A percentile compares a stretch with the other conserved stretches of the same genome.
These are phyloP conservation scores for Tricholoma bakamatsutake DNA, from an alignment of 768 basidiomycete genomes.

Conservation along the genomic window DNA sequence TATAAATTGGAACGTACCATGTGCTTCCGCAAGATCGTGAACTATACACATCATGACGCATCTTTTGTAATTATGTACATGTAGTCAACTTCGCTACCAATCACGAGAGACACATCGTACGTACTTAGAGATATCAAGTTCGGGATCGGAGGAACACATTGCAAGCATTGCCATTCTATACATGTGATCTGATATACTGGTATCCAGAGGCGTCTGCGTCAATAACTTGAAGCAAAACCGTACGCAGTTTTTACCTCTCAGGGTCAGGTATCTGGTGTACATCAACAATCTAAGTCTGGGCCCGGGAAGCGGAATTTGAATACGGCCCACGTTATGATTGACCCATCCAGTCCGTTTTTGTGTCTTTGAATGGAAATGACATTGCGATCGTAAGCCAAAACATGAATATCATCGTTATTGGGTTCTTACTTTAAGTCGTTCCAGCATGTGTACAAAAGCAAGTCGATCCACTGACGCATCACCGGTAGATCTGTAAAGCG, in stretches of 20 bases:
- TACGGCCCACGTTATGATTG: slow-evolving; percentile 57
- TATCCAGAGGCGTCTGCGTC: neutral
- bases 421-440: slow-evolving; percentile 70
- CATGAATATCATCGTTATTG: neutral
- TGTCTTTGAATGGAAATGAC: slow-evolving; percentile 43
- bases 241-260: slow-evolving; percentile 56
- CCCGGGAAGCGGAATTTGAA: neutral
- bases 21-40: slow-evolving; percentile 95
- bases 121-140: slow-evolving; percentile 69
- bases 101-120: slow-evolving; percentile 11
- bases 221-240: neutral
- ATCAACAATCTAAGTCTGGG: neutral
- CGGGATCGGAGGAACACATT: slow-evolving; percentile 75
- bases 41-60: slow-evolving; percentile 88
- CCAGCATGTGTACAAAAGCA: slow-evolving; percentile 87
- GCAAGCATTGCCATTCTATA: slow-evolving; percentile 94
- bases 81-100: neutral
- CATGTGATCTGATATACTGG: slow-evolving; percentile 94
- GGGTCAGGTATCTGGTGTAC: slow-evolving; percentile 63
- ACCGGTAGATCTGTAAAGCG: slow-evolving; percentile 49
- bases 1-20: slow-evolving; percentile 40
- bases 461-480: slow-evolving; percentile 62
- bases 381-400: neutral
- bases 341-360: slow-evolving; percentile 97
- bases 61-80: slow-evolving; percentile 27